These are phyloP conservation scores for Lathyrus sativus DNA, from an alignment of 306 rosid species.

Conservation along the genomic window DNA sequence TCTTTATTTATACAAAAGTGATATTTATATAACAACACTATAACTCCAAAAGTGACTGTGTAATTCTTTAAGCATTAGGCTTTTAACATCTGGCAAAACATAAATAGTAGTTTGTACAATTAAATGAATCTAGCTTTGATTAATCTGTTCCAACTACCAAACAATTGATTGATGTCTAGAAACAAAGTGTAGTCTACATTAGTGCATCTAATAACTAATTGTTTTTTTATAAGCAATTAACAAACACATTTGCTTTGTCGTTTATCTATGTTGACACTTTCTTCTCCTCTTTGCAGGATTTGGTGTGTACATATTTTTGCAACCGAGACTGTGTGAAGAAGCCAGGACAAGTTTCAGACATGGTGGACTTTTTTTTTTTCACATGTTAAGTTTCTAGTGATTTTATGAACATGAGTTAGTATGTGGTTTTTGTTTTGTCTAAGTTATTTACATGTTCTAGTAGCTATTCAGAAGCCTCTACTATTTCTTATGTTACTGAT, in stretches of 20 bases:
- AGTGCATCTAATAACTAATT: slow-evolving; percentile 25
- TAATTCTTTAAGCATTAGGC: slow-evolving; percentile 30
- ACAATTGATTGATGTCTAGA: slow-evolving; percentile 37
- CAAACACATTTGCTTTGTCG: slow-evolving; percentile 31
- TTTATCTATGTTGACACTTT: slow-evolving; percentile 36
- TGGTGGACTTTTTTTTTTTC: slow-evolving; percentile 29
- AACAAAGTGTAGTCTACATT: slow-evolving; percentile 3
- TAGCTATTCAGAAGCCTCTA: slow-evolving; percentile 29
- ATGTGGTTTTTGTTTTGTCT: slow-evolving; percentile 33
- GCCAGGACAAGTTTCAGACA: slow-evolving; percentile 39
- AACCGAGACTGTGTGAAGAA: slow-evolving; percentile 43
- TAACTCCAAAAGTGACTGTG: slow-evolving; percentile 31
- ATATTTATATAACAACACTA: slow-evolving; percentile 7
- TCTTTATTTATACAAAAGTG: not conserved
- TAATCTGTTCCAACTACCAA: slow-evolving; percentile 41
- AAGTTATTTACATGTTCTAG: slow-evolving; percentile 28
- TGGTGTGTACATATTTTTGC: slow-evolving; percentile 46
- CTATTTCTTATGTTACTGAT: slow-evolving; percentile 26
- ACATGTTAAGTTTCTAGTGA: slow-evolving; percentile 40
- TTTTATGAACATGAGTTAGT: slow-evolving; percentile 38
- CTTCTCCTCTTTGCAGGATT: slow-evolving; percentile 36
- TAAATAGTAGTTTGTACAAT: slow-evolving; percentile 19
- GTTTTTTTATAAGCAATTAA: not conserved
- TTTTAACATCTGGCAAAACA: slow-evolving; percentile 42
- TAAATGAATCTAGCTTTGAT: slow-evolving; percentile 34